Conservation (phyloP, 768 basidiomycete species). For the Pisolithus sp. region DNA sequence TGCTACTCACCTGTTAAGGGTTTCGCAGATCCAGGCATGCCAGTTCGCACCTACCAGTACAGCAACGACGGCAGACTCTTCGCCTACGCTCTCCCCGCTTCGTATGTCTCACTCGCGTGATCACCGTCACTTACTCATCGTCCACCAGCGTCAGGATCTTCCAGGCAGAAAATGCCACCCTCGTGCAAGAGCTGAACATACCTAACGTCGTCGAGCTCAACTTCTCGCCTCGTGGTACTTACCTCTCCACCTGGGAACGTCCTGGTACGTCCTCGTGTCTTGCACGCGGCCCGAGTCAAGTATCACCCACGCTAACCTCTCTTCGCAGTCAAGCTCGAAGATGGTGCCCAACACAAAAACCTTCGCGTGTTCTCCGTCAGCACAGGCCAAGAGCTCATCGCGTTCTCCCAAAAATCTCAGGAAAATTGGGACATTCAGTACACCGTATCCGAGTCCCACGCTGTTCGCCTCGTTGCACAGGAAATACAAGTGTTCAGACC, state of each 20-base stretch:
- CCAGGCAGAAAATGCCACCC: slow-evolving; percentile 65
- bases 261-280: slow-evolving; percentile 46
- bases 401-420: slow-evolving; percentile 85
- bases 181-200: slow-evolving; percentile 69
- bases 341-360: slow-evolving; percentile 89
- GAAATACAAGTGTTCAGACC: slow-evolving; percentile 85
- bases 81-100: slow-evolving; percentile 72
- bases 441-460: slow-evolving; percentile 84
- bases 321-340: slow-evolving; percentile 70
- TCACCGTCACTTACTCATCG: slow-evolving; percentile 9
- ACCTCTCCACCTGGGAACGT: slow-evolving; percentile 93
- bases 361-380: slow-evolving; percentile 83
- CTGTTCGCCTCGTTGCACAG: slow-evolving; percentile 68
- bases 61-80: slow-evolving; percentile 83
- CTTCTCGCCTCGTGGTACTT: slow-evolving; percentile 92
- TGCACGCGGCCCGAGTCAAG: neutral
- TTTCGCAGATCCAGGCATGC: slow-evolving; percentile 60
- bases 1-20: slow-evolving; percentile 60
- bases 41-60: slow-evolving; percentile 74
- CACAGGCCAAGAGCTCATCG: slow-evolving; percentile 79
- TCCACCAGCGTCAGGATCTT: slow-evolving; percentile 62
- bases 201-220: slow-evolving; percentile 76
- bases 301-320: slow-evolving; percentile 4
- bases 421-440: slow-evolving; percentile 92
- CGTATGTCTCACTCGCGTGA: slow-evolving; percentile 42